These are phyloP conservation scores for Phytopythium ostracodes DNA, from an alignment of 352 stramenopile genomes.

Conservation along the genomic window DNA sequence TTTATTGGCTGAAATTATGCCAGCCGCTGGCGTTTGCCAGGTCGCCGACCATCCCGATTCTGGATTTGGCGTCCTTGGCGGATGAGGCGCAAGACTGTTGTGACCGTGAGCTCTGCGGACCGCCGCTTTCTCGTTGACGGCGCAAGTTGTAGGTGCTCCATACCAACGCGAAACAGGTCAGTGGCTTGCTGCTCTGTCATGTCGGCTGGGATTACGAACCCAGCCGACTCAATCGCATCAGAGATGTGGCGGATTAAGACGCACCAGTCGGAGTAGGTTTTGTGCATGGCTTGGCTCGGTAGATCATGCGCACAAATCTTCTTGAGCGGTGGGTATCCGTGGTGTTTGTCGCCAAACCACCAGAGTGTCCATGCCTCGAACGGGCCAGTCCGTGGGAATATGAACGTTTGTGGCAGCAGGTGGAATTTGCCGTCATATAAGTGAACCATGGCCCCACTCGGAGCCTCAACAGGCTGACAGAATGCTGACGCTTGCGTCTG, in stretches of 20 bases:
- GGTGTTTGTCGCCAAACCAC: constrained; percentile 11
- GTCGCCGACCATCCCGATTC: neutral
- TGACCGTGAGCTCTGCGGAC: neutral
- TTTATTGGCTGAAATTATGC: neutral
- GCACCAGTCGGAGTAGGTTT: constrained; percentile 10
- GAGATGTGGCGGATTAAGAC: constrained; percentile 7
- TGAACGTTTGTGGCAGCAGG: constrained; percentile 9
- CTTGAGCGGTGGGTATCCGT: constrained; percentile 9
- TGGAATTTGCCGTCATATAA: constrained; percentile 13
- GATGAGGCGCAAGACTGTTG: neutral
- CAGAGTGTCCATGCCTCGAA: constrained; percentile 11
- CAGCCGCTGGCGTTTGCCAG: neutral
- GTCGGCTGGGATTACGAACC: neutral
- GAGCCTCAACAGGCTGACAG: too few relatives aligned
- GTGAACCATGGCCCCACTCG: neutral
- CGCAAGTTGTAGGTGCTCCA: neutral
- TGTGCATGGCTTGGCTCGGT: constrained; percentile 1
- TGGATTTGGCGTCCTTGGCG: neutral
- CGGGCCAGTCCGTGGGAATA: constrained; percentile 8
- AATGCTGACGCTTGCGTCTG: neutral
- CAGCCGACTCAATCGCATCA: neutral
- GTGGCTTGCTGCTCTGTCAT: neutral
- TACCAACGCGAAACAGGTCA: neutral
- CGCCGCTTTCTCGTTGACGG: neutral
- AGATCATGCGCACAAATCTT: constrained; percentile 7